Evolutionary conservation across 352 stramenopile species (phyloP), one percentile per base, ranked within the genome.

Genomic region (Globisporangium barbulae): DNA sequence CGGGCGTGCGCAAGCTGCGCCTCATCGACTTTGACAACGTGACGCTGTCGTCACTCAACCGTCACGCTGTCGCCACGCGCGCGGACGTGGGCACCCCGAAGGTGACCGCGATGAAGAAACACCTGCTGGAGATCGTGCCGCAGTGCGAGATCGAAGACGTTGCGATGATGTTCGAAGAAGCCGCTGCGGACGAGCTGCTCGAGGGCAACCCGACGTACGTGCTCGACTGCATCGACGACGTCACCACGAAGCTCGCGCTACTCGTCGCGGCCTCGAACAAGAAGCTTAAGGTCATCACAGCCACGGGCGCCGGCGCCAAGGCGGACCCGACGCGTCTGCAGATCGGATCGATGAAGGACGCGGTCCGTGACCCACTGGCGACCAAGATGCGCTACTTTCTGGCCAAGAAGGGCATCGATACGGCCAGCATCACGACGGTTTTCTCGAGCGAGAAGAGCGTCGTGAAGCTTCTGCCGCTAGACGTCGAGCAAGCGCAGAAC

Each of bases 11-110:
- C 48, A 86, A 91, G 48, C 68, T 99, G 53, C 85, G 97, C n/a
- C 78, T 99, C 33, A 91, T 99, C 28, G 98, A 99, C 82, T 99
- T 99, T 89, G 98, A 99, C 75, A 98, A 99, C 71, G 97, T 99
- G 13, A 99, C 97, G 33, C 77, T 99, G 52, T 99, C 96, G 50
- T 99, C 94, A 54, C 82, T 99, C 41, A 99, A 99, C 86, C 93
- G 97, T 61, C 97, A 99, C 79, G 97, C 98, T 0, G 93, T 98
- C 61, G 97, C 97, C 21, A 98, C 92, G 17, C 86, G 98, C 39
- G 79, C 81, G 15, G 97, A 99, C 74, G 97, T 99, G 19, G 97
- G 98, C 21, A 89, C 86, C 22, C 83, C 96, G 33, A 99, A 99
- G 76, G 83, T 88, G 50, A 77, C 75, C 31, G 85, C 92, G 21